Evolutionary conservation across 2,329 filamentous ascomycete species (phyloP), one percentile per base, ranked within the genome.

Genomic region (Hypoxylon sp.): DNA sequence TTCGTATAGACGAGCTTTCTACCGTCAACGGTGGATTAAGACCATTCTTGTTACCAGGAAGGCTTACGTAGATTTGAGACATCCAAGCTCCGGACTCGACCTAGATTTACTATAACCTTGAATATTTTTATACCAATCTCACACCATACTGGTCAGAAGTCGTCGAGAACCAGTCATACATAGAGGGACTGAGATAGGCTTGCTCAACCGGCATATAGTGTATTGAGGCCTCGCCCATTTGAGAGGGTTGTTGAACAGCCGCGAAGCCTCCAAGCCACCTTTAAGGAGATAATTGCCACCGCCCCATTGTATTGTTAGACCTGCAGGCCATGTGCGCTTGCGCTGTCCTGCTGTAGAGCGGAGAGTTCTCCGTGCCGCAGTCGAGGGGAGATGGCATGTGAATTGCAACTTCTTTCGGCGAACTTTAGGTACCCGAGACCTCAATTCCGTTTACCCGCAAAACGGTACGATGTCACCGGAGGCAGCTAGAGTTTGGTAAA

Each of bases 391-490:
- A 9, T 22, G 46, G 3, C 24, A 46, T 18, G n/a, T 38, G 40
- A 46, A 36, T 20, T 3, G 28, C 30, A 12, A 22, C 40, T 4
- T 6, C 24, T 55, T 33, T 28, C 18, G 30, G 52, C 30, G 52
- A n/a, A 18, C n/a, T 28, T 22, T 38, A 28, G n/a, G 28, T 46
- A 26, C n/a, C 52, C 52, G 18, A 55, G 12, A 18, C 40, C 33
- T 46, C 40, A 46, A 36, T 55, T 20, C 40, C 36, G 16, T 36
- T 55, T 55, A 46, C 28, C 52, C 40, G 52, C 22, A 20, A 46
- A 28, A 16, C 40, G 30, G 38, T 46, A 26, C 9, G 20, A 36
- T 16, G 36, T 18, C 36, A 51, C 38, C 33, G 33, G 18, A 40
- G 1, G 3, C 2, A 7, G 22, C 22, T 28, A 7, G 49, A 38